These are phyloP conservation scores for Phaseolus lunatus DNA, from an alignment of 306 rosid genomes.

Conservation along the genomic window DNA sequence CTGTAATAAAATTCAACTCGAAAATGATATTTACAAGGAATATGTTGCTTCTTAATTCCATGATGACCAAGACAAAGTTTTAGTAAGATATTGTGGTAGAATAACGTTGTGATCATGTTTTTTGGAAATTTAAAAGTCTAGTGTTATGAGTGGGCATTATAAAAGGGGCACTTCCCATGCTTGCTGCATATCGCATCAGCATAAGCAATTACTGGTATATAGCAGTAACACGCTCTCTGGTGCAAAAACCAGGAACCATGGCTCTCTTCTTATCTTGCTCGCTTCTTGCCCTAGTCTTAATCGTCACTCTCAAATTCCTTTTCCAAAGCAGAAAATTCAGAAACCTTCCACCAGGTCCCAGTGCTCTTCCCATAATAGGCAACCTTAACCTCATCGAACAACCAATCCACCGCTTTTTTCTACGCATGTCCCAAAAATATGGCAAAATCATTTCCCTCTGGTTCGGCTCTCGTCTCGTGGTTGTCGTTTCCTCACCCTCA, in stretches of 20 bases:
- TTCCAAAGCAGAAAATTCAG: background rate
- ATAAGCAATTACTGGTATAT: background rate
- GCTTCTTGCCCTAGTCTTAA: background rate
- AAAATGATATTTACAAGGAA: too few relatives aligned
- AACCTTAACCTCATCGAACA: background rate
- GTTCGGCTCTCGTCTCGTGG: slow-evolving; percentile 11
- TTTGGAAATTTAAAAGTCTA: too few relatives aligned
- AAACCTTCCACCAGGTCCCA: slow-evolving; percentile 1
- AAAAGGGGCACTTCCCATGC: background rate
- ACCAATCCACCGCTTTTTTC: slow-evolving; percentile 1
- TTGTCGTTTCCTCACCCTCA: background rate
- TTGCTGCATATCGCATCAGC: background rate
- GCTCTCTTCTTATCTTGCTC: background rate
- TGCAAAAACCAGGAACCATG: background rate
- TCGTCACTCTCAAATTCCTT: background rate
- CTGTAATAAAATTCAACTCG: too few relatives aligned
- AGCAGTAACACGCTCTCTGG: background rate
- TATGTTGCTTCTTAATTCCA: too few relatives aligned
- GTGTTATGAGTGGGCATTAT: background rate
- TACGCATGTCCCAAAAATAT: background rate
- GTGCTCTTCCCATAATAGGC: background rate
- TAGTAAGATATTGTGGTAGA: too few relatives aligned
- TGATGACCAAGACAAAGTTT: too few relatives aligned
- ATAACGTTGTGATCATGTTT: too few relatives aligned
- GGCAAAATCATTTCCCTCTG: background rate